Evolutionary conservation across 495 filamentous ascomycete genomes (phyloP), one percentile per base, ranked within the genome.

Genomic region (Penicillium canescens): DNA sequence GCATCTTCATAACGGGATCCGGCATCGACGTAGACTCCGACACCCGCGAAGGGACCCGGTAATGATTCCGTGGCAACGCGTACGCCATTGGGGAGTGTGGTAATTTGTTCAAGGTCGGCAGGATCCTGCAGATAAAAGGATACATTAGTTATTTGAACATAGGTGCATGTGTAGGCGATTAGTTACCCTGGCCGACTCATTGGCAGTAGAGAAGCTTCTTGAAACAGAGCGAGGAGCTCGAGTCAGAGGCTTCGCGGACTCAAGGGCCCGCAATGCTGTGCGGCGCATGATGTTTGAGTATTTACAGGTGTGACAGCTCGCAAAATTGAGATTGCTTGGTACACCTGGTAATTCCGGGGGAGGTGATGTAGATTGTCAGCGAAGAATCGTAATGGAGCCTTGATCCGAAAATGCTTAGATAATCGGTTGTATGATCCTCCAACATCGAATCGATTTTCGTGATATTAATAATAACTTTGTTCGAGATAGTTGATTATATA

Each of bases 21-120:
- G 34, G 92, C 92, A 70, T 98, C 93, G 71, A 99, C 85, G 72
- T 96, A 99, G 26, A 99, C 92, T 46, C 94, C 94, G 23, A 99
- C 84, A 43, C 91, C 94, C 7, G 93, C 89, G 73, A 99, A 99
- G 64, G 91, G 90, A 34, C 96, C 94, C 3, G 95, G 94, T 16
- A 98, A 81, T 50, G 94, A 92, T 65, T 99, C 94, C 40, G 93
- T 96, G 14, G 94, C 94, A 44, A 99, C 91, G 36, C 94, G 89
- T 50, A 98, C 72, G 63, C 94, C 94, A 83, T 99, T 99, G 45
- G 92, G 78, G 23, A 99, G 84, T 7, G 85, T 91, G 31, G 92
- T 96, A 58, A 98, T 86, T 62, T 86, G 79, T 73, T 97, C 92
- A 60, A 95, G 82, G 54, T 95, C 89, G 26, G 84, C 86, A 10